Evolutionary conservation across 2,329 filamentous ascomycete species (phyloP).

Genomic region (Talaromyces sp.): DNA sequence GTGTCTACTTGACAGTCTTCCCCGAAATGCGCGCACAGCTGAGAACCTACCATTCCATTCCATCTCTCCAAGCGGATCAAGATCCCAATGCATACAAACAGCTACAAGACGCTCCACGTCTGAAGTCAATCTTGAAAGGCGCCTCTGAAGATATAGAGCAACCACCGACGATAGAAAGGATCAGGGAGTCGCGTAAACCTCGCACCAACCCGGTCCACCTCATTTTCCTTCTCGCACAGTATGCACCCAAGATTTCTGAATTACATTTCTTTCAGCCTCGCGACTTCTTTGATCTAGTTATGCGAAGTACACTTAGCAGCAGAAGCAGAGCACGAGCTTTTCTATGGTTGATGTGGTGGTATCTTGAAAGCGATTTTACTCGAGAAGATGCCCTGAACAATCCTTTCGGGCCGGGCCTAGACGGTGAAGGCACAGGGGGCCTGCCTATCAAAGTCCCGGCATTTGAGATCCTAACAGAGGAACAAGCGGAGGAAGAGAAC

Average conservation of each 20-base stretch:
- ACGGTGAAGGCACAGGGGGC: constrained; percentile 39
- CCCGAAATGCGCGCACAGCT: constrained; percentile 98
- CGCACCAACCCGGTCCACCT: constrained; percentile 95
- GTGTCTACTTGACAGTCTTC: constrained; percentile 62
- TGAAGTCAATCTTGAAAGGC: constrained; percentile 96
- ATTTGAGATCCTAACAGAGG: constrained; percentile 45
- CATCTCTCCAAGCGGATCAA: constrained; percentile 88
- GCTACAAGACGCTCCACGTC: constrained; percentile 86
- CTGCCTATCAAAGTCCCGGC: constrained; percentile 45
- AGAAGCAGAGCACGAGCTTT: constrained; percentile 80
- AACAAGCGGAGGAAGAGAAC: constrained; percentile 48
- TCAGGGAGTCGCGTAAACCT: constrained; percentile 63
- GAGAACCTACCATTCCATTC: constrained; percentile 95
- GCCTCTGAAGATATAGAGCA: constrained; percentile 88
- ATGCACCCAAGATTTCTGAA: constrained; percentile 86
- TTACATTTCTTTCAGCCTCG: constrained; percentile 77
- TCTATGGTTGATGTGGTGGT: constrained; percentile 98
- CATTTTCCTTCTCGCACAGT: constrained; percentile 88
- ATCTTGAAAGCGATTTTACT: constrained; percentile 91
- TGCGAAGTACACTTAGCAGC: constrained; percentile 80
- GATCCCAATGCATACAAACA: constrained; percentile 97
- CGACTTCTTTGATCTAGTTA: constrained; percentile 95
- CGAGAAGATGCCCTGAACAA: constrained; percentile 83
- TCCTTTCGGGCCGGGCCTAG: constrained; percentile 65
- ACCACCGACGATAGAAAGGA: constrained; percentile 74